These are phyloP conservation scores for Exserohilum turcica DNA, from an alignment of 2,329 filamentous ascomycete genomes.

Conservation along the genomic window DNA sequence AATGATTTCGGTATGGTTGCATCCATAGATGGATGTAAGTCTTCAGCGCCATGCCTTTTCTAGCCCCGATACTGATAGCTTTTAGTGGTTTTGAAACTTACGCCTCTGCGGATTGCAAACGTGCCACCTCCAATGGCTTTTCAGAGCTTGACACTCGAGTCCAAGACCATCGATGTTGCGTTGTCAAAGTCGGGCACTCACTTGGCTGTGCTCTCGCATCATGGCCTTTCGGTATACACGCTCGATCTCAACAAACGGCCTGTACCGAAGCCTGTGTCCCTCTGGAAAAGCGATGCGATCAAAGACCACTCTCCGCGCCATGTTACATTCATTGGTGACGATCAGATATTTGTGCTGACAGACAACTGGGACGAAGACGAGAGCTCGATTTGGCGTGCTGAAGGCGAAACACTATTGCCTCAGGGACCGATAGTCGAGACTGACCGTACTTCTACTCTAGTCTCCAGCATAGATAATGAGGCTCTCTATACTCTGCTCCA, in stretches of 20 bases:
- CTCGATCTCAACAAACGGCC: slow-evolving; percentile 68
- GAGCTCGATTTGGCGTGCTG: slow-evolving; percentile 35
- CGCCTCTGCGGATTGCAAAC: slow-evolving; percentile 81
- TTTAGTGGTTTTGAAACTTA: slow-evolving; percentile 72
- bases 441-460: slow-evolving; percentile 30
- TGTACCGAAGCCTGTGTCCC: slow-evolving; percentile 52
- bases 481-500: slow-evolving; percentile 31
- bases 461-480: slow-evolving; percentile 28
- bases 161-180: slow-evolving; percentile 73
- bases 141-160: slow-evolving; percentile 69
- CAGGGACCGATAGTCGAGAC: slow-evolving; percentile 32
- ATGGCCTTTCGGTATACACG: slow-evolving; percentile 69
- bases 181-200: slow-evolving; percentile 57
- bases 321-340: slow-evolving; percentile 53
- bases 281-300: slow-evolving; percentile 39
- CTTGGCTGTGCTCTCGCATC: slow-evolving; percentile 73
- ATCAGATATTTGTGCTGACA: slow-evolving; percentile 44
- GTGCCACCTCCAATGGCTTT: slow-evolving; percentile 92
- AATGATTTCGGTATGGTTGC: slow-evolving; percentile 79
- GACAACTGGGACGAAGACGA: slow-evolving; percentile 42
- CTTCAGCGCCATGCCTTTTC: not conserved
- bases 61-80: slow-evolving; percentile 22
- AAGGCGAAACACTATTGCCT: slow-evolving; percentile 24
- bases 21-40: slow-evolving; percentile 78
- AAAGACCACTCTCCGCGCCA: slow-evolving; percentile 48